Evolutionary conservation across 345 rosid genomes (phyloP), one percentile per base, ranked within the genome.

Genomic region (Geranium brycei): DNA sequence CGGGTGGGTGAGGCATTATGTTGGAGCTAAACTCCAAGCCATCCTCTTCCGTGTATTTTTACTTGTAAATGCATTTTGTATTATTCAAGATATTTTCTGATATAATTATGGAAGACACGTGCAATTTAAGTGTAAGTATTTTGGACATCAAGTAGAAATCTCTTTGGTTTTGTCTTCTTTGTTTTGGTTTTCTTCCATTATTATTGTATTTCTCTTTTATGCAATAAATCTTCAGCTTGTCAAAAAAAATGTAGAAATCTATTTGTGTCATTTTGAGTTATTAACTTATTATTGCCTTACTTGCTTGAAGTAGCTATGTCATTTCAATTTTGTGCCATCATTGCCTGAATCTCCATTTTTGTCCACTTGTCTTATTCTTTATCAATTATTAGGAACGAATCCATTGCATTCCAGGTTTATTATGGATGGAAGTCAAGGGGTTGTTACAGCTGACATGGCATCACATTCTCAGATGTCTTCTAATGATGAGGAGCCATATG

Each of bases 401-500:
- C 82, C 58, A 60, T 66, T 73, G 60, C 80, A 66, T 59, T 67
- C 73, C 31, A 78, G 80, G 64, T 74, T 65, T 66, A 73, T 76
- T 8, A 83, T 87, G 95, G 93, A 83, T n/a, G 73, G 69, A 58
- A 71, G 58, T 53, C 70, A 13, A 10, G 53, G 65, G 53, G 62
- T 73, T 55, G 66, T 62, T 76, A 64, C 70, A n/a, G 76, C 79
- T 57, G 86, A 82, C 62, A 70, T 62, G 40, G 61, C 58, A 35
- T 69, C 78, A 15, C 68, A 69, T 71, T 76, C 76, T 59, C 64
- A 38, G 23, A 66, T 64, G 38, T 71, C 59, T 16, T 53, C 69
- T 40, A 19, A 2, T 62, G 82, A 79, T 63, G 79, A 73, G 59
- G 73, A 73, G 71, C 87, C 82, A 1, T 66, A 59, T 47, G 53